These are phyloP conservation scores for Plasmodium yoelii DNA, from an alignment of 169 alveolate species.

Conservation along the genomic window DNA sequence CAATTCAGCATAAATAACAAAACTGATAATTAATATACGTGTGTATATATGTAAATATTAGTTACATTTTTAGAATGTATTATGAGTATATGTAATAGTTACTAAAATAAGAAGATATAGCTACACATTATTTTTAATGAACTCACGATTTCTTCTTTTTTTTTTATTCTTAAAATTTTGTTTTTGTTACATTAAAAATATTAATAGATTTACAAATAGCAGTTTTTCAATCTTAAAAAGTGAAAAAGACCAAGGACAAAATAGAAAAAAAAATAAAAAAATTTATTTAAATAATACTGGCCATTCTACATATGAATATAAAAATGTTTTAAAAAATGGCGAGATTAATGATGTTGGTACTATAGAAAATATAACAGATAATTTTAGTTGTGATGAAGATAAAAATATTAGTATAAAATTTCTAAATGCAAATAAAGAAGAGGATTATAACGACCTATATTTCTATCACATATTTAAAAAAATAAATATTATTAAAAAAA, in stretches of 20 bases:
- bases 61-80: too few species aligned
- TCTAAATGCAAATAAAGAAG: slow-evolving; percentile 55
- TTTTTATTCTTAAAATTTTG: slow-evolving; percentile 20
- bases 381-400: neutral
- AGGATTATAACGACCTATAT: slow-evolving; percentile 49
- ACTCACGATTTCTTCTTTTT: slow-evolving; percentile 14
- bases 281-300: neutral
- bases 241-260: neutral
- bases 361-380: neutral
- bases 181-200: slow-evolving; percentile 26
- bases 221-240: neutral
- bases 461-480: slow-evolving; percentile 64
- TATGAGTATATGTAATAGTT: too few species aligned
- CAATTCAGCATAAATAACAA: too few species aligned
- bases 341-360: neutral
- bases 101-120: slow-evolving; percentile 8
- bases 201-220: slow-evolving; percentile 9
- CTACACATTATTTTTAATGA: slow-evolving; percentile 34
- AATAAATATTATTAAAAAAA: slow-evolving; percentile 34
- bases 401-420: slow-evolving; percentile 2
- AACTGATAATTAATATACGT: neutral
- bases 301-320: neutral
- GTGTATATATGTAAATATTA: neutral
- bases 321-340: neutral
- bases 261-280: neutral